Conservation (phyloP, 768 basidiomycete species). For the Termitomyces sp. region DNA sequence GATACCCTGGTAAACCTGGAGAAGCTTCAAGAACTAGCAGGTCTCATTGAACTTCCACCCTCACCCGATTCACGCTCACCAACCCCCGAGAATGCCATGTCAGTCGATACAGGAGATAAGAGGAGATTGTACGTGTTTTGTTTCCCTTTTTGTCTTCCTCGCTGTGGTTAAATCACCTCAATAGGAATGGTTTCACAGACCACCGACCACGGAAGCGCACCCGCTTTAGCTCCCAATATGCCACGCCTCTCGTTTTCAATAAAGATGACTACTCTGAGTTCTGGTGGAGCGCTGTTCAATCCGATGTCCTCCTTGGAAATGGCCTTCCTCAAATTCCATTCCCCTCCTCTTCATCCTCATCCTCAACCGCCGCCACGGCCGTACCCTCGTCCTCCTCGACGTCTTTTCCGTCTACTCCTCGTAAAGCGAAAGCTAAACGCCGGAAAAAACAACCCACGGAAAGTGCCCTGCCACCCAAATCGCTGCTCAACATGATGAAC, state of each 20-base stretch:
- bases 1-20: constrained; percentile 18
- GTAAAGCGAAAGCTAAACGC: constrained; percentile 29
- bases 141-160: constrained; percentile 3
- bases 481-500: constrained; percentile 70
- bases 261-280: constrained; percentile 47
- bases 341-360: constrained; percentile 27
- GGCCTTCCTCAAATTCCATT: constrained; percentile 57
- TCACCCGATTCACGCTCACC: constrained; percentile 24
- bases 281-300: constrained; percentile 77
- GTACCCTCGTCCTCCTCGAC: constrained; percentile 12
- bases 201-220: constrained; percentile 61
- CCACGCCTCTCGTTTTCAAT: constrained; percentile 31
- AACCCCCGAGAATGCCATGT: constrained; percentile 20
- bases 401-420: constrained; percentile 3
- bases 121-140: constrained; percentile 57
- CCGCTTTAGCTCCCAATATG: constrained; percentile 42
- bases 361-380: neutral
- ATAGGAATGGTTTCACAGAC: constrained; percentile 32
- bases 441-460: constrained; percentile 23
- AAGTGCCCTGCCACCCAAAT: constrained; percentile 25
- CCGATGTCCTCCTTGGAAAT: constrained; percentile 56
- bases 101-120: constrained; percentile 53
- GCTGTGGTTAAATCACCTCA: neutral
- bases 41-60: constrained; percentile 31
- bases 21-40: constrained; percentile 34